Evolutionary conservation across 139 green algal genomes (phyloP).

Genomic region (Tetraselmis striata): DNA sequence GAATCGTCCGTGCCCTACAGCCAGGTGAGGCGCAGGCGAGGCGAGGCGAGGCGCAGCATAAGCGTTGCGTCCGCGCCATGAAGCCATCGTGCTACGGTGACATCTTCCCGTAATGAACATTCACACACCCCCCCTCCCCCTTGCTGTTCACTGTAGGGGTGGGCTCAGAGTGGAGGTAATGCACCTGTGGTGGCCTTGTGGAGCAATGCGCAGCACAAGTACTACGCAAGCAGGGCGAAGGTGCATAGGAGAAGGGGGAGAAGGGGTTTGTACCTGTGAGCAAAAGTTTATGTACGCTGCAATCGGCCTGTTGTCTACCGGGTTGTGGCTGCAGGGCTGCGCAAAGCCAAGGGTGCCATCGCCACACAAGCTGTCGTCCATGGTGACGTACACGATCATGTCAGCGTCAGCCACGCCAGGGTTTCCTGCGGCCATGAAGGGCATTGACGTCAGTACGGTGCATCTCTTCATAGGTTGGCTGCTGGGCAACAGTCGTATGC

Average conservation of each 20-base stretch:
- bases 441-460: no score
- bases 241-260: not conserved
- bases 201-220: no score
- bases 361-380: not conserved
- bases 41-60: no score
- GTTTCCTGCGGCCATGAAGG: no score
- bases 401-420: not conserved
- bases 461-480: no score
- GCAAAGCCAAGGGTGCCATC: not conserved
- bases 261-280: not conserved
- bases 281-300: not conserved
- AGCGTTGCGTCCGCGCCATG: no score
- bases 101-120: not conserved
- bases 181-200: not conserved
- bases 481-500: no score
- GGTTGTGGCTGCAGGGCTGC: not conserved
- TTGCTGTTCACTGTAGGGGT: not conserved
- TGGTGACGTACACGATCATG: not conserved
- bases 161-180: not conserved
- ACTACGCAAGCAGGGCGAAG: no score
- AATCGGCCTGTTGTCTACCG: not conserved
- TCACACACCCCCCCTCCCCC: not conserved
- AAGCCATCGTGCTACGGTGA: no score
- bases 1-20: not conserved
- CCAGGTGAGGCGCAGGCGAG: not conserved